These are phyloP conservation scores for Neofusicoccum sp. DNA, from an alignment of 2,329 filamentous ascomycete genomes.

Conservation along the genomic window DNA sequence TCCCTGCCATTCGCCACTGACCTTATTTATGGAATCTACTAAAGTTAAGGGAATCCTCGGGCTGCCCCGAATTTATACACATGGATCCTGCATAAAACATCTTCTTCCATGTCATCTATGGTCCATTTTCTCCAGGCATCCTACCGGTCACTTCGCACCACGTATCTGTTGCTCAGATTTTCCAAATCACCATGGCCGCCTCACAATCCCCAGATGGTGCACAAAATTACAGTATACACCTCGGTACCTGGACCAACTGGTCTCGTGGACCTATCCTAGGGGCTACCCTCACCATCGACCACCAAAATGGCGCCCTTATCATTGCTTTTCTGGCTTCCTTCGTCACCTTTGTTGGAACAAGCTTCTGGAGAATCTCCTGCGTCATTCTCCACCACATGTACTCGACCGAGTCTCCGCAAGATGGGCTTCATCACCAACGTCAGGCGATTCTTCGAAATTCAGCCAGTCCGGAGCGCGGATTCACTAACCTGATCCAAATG, in stretches of 20 bases:
- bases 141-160: no score
- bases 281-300: slow-evolving; percentile 24
- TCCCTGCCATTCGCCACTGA: no score
- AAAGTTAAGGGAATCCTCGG: no score
- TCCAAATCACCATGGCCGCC: no score
- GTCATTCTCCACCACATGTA: slow-evolving; percentile 29
- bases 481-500: slow-evolving; percentile 7
- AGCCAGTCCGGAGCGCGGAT: slow-evolving; percentile 22
- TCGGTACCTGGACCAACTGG: slow-evolving; percentile 27
- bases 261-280: slow-evolving; percentile 18
- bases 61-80: no score
- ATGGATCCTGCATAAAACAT: no score
- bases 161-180: no score
- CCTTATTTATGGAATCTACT: no score
- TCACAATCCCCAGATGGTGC: no score
- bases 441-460: slow-evolving; percentile 38
- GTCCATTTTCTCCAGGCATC: no score
- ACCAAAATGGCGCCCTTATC: slow-evolving; percentile 21
- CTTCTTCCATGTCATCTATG: no score
- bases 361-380: slow-evolving; percentile 32
- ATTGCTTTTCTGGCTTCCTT: slow-evolving; percentile 28
- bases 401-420: slow-evolving; percentile 23
- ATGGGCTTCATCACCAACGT: slow-evolving; percentile 32
- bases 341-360: slow-evolving; percentile 22
- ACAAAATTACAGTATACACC: slow-evolving; percentile 16